These are phyloP conservation scores for Xylaria acuta DNA, from an alignment of 495 filamentous ascomycete species.

Conservation along the genomic window DNA sequence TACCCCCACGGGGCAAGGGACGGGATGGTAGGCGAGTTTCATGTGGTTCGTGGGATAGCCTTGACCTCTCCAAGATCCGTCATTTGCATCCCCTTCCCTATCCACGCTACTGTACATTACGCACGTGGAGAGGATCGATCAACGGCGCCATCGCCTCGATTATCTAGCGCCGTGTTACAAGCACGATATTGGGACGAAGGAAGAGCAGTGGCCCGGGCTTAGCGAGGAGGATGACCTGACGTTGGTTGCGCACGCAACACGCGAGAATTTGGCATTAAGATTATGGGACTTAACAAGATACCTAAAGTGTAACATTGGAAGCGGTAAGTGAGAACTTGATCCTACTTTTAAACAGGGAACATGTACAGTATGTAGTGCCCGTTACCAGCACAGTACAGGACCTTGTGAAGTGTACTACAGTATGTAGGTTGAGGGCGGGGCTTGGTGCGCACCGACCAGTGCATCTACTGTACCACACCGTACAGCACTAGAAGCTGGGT, in stretches of 20 bases:
- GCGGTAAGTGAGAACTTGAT: too few species aligned
- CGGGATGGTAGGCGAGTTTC: conserved; percentile 11
- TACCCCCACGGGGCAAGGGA: conserved; percentile 14
- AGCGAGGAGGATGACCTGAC: conserved; percentile 19
- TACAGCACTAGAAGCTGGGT: neutral
- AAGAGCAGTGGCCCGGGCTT: neutral
- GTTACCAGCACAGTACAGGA: neutral
- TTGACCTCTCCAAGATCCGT: neutral
- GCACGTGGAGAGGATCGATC: conserved; percentile 7
- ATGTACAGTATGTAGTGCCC: neutral
- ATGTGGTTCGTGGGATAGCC: conserved; percentile 9
- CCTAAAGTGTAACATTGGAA: neutral
- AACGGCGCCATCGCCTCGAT: conserved; percentile 4
- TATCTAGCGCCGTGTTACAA: conserved; percentile 21
- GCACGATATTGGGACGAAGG: neutral
- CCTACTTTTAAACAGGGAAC: neutral
- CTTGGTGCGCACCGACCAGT: neutral
- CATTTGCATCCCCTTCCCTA: neutral
- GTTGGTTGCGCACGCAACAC: conserved; percentile 11
- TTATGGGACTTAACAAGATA: neutral
- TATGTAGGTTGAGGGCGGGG: neutral
- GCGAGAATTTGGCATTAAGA: conserved; percentile 7
- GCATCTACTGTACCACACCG: neutral
- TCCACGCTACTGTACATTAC: neutral
- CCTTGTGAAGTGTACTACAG: neutral